Evolutionary conservation across 2,329 filamentous ascomycete genomes (phyloP).

Genomic region (Talaromyces sp.): DNA sequence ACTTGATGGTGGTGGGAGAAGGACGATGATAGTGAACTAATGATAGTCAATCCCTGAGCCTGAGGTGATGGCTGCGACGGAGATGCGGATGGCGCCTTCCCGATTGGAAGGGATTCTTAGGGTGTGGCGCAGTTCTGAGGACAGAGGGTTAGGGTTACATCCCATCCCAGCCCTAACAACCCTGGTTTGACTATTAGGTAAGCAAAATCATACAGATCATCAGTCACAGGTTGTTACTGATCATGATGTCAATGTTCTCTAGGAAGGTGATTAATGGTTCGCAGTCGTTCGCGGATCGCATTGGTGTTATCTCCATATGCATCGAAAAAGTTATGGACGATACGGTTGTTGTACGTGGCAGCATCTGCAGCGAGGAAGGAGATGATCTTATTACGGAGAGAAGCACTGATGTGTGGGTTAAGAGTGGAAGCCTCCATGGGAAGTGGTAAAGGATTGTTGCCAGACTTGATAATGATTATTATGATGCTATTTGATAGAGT

Average conservation of each 20-base stretch:
- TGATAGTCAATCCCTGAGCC: neutral
- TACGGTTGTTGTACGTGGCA: neutral
- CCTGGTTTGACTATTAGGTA: too few species aligned
- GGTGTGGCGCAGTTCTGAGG: neutral
- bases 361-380: neutral
- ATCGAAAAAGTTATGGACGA: neutral
- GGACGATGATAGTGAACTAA: neutral
- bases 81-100: neutral
- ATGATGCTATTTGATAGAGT: too few species aligned
- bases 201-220: too few species aligned
- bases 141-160: too few species aligned
- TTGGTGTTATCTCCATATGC: neutral
- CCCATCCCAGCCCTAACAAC: too few species aligned
- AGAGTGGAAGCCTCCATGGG: too few species aligned
- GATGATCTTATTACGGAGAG: neutral
- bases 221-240: too few species aligned
- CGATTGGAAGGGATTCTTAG: neutral
- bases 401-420: neutral
- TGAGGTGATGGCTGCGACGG: neutral
- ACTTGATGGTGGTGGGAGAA: neutral
- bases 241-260: neutral
- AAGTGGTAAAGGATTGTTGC: neutral
- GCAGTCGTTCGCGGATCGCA: neutral
- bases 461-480: neutral
- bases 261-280: neutral